Base-by-base conservation (phyloP, 106 monocot genomes). In the Posidonia australis region DNA sequence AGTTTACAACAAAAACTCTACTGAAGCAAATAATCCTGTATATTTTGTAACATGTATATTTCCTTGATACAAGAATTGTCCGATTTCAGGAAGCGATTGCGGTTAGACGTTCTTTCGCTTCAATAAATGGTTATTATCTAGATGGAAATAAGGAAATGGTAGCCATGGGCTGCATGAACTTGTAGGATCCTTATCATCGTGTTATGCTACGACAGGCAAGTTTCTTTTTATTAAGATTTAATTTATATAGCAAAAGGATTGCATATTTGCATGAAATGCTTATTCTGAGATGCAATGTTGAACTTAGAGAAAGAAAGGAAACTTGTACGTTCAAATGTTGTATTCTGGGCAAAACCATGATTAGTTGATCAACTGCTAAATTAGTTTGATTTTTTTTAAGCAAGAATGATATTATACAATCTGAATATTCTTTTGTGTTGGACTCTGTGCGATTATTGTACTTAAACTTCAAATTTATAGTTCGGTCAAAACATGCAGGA, bases 91-190 rank as follows among this genome's bases (percentile, higher is more conserved):
- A 93, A 76, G 89, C 93, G 13, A 68, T 93, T 36, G 85, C 92
- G 32, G 92, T 88, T 48, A 88, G 88, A 13, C 64, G 83, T 75
- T 88, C 92, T 24, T 88, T 93, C 56, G 88, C 92, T 20, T 70
- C 85, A 1, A 54, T 86, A 5, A 83, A 72, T 70, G 81, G 92
- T 5, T 93, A 93, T 57, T 78, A 82, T 66, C 63, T 92, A 17
- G 88, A 92, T 72, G 92, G 87, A 16, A 88, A 88, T 64, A 84
- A 87, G 67, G 92, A 93, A 67, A 93, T 93, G 92, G 13, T 88
- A 21, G 84, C 92, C 5, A 93, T 93, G 80, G 92, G 92, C 1
- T 75, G 68, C 67, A 88, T 85, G 85, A 93, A 93, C 41, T 88
- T 55, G 79, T 77, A 41, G 92, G 92, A 62, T 93, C 92, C 48